Evolutionary conservation across 345 rosid species (phyloP).

Genomic region (Eucalyptus curtisii): DNA sequence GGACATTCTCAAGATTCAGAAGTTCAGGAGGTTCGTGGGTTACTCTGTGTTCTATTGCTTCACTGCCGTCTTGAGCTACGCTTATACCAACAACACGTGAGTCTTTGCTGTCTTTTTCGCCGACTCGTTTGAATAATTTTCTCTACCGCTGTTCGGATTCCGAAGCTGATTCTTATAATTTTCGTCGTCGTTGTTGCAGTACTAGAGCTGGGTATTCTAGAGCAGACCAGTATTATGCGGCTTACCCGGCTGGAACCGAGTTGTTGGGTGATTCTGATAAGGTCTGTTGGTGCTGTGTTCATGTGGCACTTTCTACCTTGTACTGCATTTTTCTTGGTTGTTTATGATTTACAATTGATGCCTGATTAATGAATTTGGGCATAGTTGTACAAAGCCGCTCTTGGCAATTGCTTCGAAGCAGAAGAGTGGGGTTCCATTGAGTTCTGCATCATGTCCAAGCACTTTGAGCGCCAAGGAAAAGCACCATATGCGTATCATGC

Average conservation of each 20-base stretch:
- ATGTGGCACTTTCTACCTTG: not conserved
- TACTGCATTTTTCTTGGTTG: not conserved
- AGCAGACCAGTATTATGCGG: slow-evolving; percentile 92
- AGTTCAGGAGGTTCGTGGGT: slow-evolving; percentile 69
- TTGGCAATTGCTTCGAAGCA: slow-evolving; percentile 72
- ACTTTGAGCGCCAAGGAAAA: slow-evolving; percentile 90
- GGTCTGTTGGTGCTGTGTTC: not conserved
- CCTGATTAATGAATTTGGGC: not conserved
- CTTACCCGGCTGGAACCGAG: slow-evolving; percentile 94
- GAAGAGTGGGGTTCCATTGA: slow-evolving; percentile 92
- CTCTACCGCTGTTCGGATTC: not conserved
- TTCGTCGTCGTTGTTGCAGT: slow-evolving; percentile 17
- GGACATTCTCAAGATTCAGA: slow-evolving; percentile 73
- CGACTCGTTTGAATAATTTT: not conserved
- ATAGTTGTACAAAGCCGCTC: slow-evolving; percentile 81
- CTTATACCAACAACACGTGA: slow-evolving; percentile 85
- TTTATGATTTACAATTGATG: not conserved
- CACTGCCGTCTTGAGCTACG: slow-evolving; percentile 42
- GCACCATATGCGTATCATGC: slow-evolving; percentile 89
- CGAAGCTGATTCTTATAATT: not conserved
- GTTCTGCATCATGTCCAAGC: slow-evolving; percentile 73
- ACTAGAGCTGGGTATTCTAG: slow-evolving; percentile 91
- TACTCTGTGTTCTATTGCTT: slow-evolving; percentile 73
- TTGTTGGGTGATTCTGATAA: slow-evolving; percentile 43
- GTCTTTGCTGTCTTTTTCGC: not conserved